Evolutionary conservation across 2,329 filamentous ascomycete genomes (phyloP), one percentile per base, ranked within the genome.

Genomic region (Geosmithia flava): DNA sequence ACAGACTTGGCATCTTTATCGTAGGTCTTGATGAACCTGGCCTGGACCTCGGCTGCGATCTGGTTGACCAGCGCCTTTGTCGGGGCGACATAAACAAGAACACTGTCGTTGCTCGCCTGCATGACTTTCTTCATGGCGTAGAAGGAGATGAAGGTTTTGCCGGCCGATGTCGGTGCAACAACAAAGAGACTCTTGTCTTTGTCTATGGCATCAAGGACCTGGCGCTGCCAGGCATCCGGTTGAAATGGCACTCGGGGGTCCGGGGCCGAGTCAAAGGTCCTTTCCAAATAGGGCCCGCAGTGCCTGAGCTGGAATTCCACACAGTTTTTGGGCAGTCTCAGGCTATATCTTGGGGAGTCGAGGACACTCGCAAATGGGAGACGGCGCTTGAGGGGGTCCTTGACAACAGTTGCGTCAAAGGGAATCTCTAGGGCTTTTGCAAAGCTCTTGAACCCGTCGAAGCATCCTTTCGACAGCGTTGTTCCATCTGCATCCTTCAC

Each of bases 51-150:
- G 1, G 85, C 85, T 1, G 84, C 85, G 53, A 91, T 89, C 60
- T 91, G 86, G 58, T 90, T 90, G 50, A 90, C 85, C 11, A 91
- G 68, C 3, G 87, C 85, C 58, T 91, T 91, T 0, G 85, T 90
- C 0, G 86, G 86, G 0, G 85, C 86, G 6, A 91, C 82, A 54
- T 90, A 91, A 0, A 90, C 81, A 7, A 91, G 64, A 2, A 90
- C 74, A 2, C 78, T 80, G 45, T 87, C 78, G 51, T 90, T 76
- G 52, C 77, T 78, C 3, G 74, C 72, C 57, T 83, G 72, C 10
- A 91, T 67, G 1, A 89, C 69, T 57, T 86, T 81, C 56, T 85
- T 83, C 82, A 90, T 91, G 1, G 85, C 85, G 55, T 91, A 89
- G 61, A 90, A 91, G 1, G 79, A 84, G 50, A 90, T 90, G 60